phyloP scores from a whole-genome alignment of 371 early-diverging fungal genomes.

The Mortierella sp. region DNA sequence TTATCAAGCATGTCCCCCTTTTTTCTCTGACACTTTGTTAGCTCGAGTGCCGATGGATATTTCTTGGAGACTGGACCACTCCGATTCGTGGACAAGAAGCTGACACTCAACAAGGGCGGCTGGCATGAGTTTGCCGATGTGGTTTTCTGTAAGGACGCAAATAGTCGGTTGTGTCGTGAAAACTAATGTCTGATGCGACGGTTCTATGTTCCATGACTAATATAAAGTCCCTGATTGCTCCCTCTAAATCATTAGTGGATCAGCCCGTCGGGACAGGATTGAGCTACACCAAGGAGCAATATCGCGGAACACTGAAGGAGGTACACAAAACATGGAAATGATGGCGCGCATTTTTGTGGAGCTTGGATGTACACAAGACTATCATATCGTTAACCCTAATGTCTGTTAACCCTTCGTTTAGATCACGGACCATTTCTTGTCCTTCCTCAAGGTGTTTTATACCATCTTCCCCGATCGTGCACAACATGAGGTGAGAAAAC shows the following conservation, averaged over 20 bases:
- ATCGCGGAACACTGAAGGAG: constrained; percentile 61
- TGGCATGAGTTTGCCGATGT: constrained; percentile 84
- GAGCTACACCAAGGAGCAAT: constrained; percentile 65
- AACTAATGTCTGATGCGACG: neutral
- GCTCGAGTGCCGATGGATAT: constrained; percentile 85
- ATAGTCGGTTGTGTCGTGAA: neutral
- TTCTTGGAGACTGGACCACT: constrained; percentile 91
- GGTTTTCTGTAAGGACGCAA: constrained; percentile 68
- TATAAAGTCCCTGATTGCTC: neutral
- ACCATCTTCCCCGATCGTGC: constrained; percentile 70
- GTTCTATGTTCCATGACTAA: too few species aligned
- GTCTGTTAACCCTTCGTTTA: constrained; percentile 16
- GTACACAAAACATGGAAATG: constrained; percentile 31
- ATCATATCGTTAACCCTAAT: too few species aligned
- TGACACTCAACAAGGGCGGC: constrained; percentile 68
- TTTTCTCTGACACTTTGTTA: neutral
- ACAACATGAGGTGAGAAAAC: constrained; percentile 29
- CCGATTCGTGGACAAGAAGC: constrained; percentile 63
- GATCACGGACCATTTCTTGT: constrained; percentile 67
- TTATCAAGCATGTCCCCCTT: neutral
- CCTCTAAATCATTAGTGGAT: constrained; percentile 71
- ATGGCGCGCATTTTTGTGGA: neutral
- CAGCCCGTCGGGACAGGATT: constrained; percentile 92
- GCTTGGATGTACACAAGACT: neutral
- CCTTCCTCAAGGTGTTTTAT: constrained; percentile 76